Percentiles rank a stretch among this genome's conserved stretches.
Conservation (phyloP, 345 rosid genomes). For the Gossypium turneri region DNA sequence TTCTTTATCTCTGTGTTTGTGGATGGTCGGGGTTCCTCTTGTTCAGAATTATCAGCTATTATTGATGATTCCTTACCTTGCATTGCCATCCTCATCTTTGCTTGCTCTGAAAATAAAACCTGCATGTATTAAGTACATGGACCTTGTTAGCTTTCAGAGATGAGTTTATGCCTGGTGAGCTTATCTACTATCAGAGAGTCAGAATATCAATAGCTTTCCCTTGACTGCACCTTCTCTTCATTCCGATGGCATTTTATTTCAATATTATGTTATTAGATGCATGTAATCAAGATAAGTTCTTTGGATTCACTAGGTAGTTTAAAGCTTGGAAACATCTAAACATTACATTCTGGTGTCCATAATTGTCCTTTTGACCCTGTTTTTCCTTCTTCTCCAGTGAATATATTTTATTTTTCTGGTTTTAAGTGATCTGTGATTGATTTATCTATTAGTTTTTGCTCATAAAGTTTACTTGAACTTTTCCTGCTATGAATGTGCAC, state of each 20-base stretch:
- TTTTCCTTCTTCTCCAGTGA: neutral
- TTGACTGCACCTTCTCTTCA: neutral
- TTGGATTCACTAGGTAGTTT: neutral
- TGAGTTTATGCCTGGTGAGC: neutral
- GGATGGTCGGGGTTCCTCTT: constrained; percentile 37
- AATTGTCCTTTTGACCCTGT: constrained; percentile 1
- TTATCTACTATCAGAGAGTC: neutral
- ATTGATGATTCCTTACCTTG: constrained; percentile 45
- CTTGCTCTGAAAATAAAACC: constrained; percentile 65
- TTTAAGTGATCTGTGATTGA: neutral
- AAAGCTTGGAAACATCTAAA: constrained; percentile 12
- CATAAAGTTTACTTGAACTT: neutral
- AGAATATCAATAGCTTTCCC: too few species aligned
- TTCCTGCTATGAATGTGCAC: neutral
- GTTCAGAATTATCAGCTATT: constrained; percentile 37
- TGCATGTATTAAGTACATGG: constrained; percentile 2
- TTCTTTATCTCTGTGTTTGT: constrained; percentile 47
- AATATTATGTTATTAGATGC: neutral
- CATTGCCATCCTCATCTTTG: constrained; percentile 49
- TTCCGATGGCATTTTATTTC: neutral
- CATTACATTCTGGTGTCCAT: neutral
- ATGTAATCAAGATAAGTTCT: neutral
- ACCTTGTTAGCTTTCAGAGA: neutral
- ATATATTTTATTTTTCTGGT: neutral
- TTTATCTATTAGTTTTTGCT: neutral